Percentiles rank a stretch among this genome's conserved stretches.
These are phyloP conservation scores for Leishmania martiniquensis DNA, from an alignment of 208 protist genomes.

Conservation along the genomic window DNA sequence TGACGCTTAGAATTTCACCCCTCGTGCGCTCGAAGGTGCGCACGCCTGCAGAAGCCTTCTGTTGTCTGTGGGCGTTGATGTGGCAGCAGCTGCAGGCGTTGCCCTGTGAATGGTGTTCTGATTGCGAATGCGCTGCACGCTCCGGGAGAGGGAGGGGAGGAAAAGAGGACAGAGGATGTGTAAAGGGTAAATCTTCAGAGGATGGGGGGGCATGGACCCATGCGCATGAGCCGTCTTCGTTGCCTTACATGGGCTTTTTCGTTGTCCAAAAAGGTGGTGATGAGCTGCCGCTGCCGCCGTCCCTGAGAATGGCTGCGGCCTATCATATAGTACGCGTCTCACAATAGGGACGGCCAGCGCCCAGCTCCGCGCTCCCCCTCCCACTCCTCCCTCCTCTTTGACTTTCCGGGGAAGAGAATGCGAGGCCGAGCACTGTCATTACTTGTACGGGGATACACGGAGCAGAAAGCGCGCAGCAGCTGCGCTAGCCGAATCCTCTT, in stretches of 20 bases:
- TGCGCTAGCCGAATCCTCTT: too few species aligned
- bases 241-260: not conserved
- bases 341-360: not conserved
- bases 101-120: not conserved
- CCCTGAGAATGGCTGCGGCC: not conserved
- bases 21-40: not conserved
- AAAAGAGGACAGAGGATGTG: not conserved
- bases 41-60: too few species aligned
- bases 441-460: too few species aligned
- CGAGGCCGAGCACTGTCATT: too few species aligned
- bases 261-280: not conserved
- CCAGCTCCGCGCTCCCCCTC: not conserved
- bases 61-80: not conserved
- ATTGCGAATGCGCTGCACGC: not conserved
- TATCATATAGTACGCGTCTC: not conserved
- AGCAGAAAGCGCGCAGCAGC: too few species aligned
- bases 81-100: not conserved
- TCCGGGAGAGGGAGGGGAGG: not conserved
- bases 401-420: too few species aligned
- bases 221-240: not conserved
- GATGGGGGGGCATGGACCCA: not conserved
- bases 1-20: not conserved
- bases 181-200: not conserved
- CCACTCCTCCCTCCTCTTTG: not conserved
- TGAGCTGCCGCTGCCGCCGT: not conserved